Percentiles rank a stretch among this genome's conserved stretches.
phyloP scores from a whole-genome alignment of 176 grass and related monocot species.

The Urochloa ruziziensis region DNA sequence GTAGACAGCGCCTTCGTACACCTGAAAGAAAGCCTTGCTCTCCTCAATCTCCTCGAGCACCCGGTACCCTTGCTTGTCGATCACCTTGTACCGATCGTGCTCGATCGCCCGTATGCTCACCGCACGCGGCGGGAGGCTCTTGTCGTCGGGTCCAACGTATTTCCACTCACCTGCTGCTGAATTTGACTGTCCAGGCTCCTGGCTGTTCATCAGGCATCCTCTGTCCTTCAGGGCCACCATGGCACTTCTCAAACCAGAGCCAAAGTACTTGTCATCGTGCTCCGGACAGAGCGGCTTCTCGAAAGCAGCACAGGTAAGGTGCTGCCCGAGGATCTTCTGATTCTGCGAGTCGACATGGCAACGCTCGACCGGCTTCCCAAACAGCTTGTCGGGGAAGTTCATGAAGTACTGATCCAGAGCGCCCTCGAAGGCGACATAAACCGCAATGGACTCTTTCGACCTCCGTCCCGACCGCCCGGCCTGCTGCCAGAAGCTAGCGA shows the following conservation, averaged over 20 bases:
- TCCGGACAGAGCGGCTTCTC: slow-evolving; percentile 51
- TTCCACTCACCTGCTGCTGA: slow-evolving; percentile 47
- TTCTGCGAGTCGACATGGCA: slow-evolving; percentile 70
- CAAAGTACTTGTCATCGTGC: slow-evolving; percentile 65
- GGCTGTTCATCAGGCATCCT: slow-evolving; percentile 33
- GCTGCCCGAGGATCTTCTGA: slow-evolving; percentile 65
- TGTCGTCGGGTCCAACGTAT: slow-evolving; percentile 46
- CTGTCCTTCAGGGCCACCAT: slow-evolving; percentile 37
- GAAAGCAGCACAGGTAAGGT: slow-evolving; percentile 59
- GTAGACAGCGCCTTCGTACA: not conserved
- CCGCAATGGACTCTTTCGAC: slow-evolving; percentile 50
- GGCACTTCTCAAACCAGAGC: slow-evolving; percentile 25
- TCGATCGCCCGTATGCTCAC: slow-evolving; percentile 70
- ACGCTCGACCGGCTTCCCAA: slow-evolving; percentile 66
- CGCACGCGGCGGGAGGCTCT: slow-evolving; percentile 35
- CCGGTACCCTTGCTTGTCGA: slow-evolving; percentile 31
- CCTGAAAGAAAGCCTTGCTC: not conserved
- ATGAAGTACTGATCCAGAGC: slow-evolving; percentile 56
- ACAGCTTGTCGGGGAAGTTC: slow-evolving; percentile 51
- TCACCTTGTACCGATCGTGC: slow-evolving; percentile 54
- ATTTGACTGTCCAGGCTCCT: slow-evolving; percentile 14
- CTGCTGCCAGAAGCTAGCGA: slow-evolving; percentile 81
- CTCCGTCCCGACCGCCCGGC: slow-evolving; percentile 71
- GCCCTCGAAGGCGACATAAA: slow-evolving; percentile 63
- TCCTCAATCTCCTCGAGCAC: not conserved